phyloP scores from a whole-genome alignment of 1,284 basidiomycete species.

The Papiliotrema laurentii region DNA sequence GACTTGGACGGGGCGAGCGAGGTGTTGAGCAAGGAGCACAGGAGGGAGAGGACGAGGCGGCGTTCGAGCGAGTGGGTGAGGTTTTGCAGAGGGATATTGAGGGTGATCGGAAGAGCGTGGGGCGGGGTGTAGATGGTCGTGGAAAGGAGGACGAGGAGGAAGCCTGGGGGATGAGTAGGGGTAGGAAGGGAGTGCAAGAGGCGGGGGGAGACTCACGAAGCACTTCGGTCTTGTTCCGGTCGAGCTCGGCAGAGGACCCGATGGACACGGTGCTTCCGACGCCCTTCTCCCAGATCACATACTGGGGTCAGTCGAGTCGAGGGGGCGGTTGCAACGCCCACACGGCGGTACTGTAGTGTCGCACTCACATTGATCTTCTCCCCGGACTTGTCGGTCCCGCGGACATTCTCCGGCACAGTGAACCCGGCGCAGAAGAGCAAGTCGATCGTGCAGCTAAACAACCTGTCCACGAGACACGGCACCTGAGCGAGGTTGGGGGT shows the following conservation, averaged over 20 bases:
- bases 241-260: slow-evolving; percentile 62
- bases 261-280: slow-evolving; percentile 74
- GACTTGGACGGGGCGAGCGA: slow-evolving; percentile 62
- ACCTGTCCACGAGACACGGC: slow-evolving; percentile 70
- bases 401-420: slow-evolving; percentile 71
- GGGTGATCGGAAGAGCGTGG: slow-evolving; percentile 61
- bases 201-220: slow-evolving; percentile 53
- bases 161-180: slow-evolving; percentile 27
- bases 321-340: too few species aligned
- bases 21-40: slow-evolving; percentile 88
- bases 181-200: not conserved
- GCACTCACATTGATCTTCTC: slow-evolving; percentile 65
- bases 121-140: slow-evolving; percentile 79
- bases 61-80: slow-evolving; percentile 72
- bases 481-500: too few species aligned
- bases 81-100: slow-evolving; percentile 69
- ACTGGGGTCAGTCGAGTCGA: slow-evolving; percentile 26
- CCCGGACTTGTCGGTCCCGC: slow-evolving; percentile 58
- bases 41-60: slow-evolving; percentile 73
- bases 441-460: slow-evolving; percentile 74
- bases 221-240: slow-evolving; percentile 79
- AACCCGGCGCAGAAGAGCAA: slow-evolving; percentile 87
- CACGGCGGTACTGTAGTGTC: too few species aligned
- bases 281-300: slow-evolving; percentile 73
- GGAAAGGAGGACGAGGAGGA: slow-evolving; percentile 77